Conservation (phyloP, 176 grass and related monocot species). For the Rhynchospora pubera region DNA sequence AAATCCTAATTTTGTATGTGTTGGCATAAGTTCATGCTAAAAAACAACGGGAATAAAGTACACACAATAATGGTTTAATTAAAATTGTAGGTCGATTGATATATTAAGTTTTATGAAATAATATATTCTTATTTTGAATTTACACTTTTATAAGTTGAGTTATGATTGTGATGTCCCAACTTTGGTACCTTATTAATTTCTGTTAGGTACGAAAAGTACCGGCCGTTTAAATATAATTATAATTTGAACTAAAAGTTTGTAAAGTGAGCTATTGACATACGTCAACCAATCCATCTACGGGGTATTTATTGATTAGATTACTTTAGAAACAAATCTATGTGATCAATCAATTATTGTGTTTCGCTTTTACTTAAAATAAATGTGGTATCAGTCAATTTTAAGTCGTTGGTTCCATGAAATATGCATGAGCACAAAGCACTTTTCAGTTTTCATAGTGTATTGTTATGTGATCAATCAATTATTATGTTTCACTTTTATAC, state of each 20-base stretch:
- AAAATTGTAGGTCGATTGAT: background rate
- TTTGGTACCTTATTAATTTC: background rate
- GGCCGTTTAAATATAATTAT: background rate
- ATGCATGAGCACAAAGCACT: background rate
- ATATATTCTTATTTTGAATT: background rate
- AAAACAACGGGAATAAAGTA: background rate
- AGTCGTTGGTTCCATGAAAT: background rate
- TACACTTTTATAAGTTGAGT: background rate
- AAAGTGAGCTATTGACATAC: too few relatives aligned
- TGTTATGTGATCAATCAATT: too few relatives aligned
- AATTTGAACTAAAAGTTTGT: too few relatives aligned
- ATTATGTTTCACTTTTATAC: too few relatives aligned
- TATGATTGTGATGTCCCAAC: constrained; percentile 12
- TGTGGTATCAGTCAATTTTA: background rate
- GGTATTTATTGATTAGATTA: background rate
- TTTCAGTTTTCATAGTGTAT: background rate
- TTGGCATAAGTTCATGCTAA: background rate
- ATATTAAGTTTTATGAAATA: background rate
- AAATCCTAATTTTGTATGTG: background rate
- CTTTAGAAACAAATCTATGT: background rate
- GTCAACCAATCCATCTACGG: too few relatives aligned
- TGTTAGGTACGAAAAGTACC: background rate
- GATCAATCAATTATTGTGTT: constrained; percentile 3
- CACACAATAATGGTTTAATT: background rate
- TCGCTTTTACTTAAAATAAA: background rate